phyloP scores from a whole-genome alignment of 139 green algal species.

The Picochlorum sp. region DNA sequence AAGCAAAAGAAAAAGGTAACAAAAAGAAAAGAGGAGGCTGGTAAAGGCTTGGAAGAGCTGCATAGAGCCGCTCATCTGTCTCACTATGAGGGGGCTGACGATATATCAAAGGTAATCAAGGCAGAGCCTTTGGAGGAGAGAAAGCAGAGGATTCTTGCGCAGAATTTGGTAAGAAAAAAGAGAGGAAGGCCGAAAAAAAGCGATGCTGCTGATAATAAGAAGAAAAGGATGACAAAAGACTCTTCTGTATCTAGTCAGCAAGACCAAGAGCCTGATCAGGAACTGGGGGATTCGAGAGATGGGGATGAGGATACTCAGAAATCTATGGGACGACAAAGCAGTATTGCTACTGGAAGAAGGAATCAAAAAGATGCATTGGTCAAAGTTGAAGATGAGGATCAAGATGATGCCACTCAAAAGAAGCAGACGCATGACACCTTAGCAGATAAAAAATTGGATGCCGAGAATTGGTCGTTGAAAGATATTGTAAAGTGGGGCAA shows the following conservation, averaged over 20 bases:
- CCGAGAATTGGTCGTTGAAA: conserved; percentile 9
- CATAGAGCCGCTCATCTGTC: neutral
- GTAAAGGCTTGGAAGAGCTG: neutral
- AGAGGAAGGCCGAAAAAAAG: neutral
- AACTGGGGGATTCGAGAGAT: neutral
- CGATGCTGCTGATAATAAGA: neutral
- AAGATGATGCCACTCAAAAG: neutral
- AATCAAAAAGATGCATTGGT: neutral
- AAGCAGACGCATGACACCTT: conserved; percentile 1
- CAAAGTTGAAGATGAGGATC: neutral
- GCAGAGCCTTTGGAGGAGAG: neutral
- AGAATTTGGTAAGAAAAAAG: neutral
- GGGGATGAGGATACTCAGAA: neutral
- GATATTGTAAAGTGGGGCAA: conserved; percentile 6
- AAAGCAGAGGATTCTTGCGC: neutral
- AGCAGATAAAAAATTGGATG: conserved; percentile 6
- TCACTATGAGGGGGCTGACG: neutral
- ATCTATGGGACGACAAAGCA: neutral
- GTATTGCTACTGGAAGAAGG: neutral
- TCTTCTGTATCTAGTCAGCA: neutral
- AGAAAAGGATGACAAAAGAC: neutral
- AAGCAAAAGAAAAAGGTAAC: neutral
- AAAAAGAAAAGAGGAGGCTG: neutral
- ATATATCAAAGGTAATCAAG: neutral
- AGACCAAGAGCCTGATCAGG: too few species aligned